Evolutionary conservation across 208 protist species (phyloP).

Genomic region (Leishmania mexicana): DNA sequence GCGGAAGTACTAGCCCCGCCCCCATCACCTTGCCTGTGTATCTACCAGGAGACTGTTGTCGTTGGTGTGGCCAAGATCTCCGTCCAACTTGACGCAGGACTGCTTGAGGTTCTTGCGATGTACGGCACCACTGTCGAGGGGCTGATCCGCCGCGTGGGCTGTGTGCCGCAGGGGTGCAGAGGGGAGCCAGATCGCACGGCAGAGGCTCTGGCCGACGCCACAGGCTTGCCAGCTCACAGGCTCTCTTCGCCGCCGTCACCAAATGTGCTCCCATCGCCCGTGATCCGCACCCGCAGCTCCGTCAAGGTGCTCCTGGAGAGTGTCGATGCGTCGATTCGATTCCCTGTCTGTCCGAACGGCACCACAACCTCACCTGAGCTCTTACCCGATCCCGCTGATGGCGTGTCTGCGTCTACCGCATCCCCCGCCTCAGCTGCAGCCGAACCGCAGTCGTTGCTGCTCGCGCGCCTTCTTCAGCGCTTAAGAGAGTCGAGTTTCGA

Average conservation of each 20-base stretch:
- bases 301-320: slow-evolving; percentile 36
- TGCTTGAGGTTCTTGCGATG: slow-evolving; percentile 24
- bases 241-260: slow-evolving; percentile 1
- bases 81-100: slow-evolving; percentile 24
- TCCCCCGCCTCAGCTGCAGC: not conserved
- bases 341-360: slow-evolving; percentile 9
- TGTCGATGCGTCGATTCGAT: slow-evolving; percentile 32
- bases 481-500: slow-evolving; percentile 33
- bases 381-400: not conserved
- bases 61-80: slow-evolving; percentile 32
- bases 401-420: not conserved
- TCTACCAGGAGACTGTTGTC: slow-evolving; percentile 30
- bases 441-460: slow-evolving; percentile 10
- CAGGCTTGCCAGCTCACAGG: not conserved
- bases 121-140: slow-evolving; percentile 20
- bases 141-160: not conserved
- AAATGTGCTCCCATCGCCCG: not conserved
- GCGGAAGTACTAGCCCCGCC: not conserved
- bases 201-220: not conserved
- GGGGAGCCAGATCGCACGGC: not conserved
- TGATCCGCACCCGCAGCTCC: slow-evolving; percentile 5
- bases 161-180: not conserved
- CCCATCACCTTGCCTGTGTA: not conserved
- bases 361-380: not conserved
- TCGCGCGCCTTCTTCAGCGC: slow-evolving; percentile 29